Evolutionary conservation across 768 basidiomycete genomes (phyloP).

Genomic region (Tulasnella sp.): DNA sequence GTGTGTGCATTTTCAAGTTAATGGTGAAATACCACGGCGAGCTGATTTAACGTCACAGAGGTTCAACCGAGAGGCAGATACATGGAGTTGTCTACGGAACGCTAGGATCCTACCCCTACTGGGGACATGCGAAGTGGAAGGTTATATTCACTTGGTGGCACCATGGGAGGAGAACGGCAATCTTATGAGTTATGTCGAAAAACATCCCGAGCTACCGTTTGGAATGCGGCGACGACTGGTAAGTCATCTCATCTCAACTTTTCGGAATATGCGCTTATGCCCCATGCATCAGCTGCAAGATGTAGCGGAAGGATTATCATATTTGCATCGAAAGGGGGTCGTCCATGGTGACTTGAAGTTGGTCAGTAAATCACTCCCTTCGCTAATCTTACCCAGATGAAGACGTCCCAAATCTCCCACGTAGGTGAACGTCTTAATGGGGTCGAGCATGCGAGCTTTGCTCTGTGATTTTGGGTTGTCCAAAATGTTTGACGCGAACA

Average conservation of each 20-base stretch:
- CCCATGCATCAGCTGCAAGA: conserved; percentile 4
- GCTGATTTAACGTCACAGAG: neutral
- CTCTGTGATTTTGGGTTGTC: conserved; percentile 8
- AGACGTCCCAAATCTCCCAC: too few relatives aligned
- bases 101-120: conserved; percentile 6
- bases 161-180: conserved; percentile 4
- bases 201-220: conserved; percentile 2
- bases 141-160: conserved; percentile 4
- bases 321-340: conserved; percentile 13
- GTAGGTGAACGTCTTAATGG: conserved; percentile 11
- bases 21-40: neutral
- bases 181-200: neutral
- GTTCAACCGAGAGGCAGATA: conserved; percentile 9
- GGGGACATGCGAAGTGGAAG: conserved; percentile 6
- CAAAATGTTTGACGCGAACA: conserved; percentile 3
- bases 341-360: conserved; percentile 18
- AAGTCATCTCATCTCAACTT: neutral
- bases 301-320: conserved; percentile 14
- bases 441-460: neutral
- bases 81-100: conserved; percentile 3
- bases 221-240: neutral
- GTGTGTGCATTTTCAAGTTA: too few relatives aligned
- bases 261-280: neutral
- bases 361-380: too few relatives aligned
- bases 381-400: too few relatives aligned